Conservation (phyloP, 306 rosid genomes). For the Cotoneaster glaucophyllus region DNA sequence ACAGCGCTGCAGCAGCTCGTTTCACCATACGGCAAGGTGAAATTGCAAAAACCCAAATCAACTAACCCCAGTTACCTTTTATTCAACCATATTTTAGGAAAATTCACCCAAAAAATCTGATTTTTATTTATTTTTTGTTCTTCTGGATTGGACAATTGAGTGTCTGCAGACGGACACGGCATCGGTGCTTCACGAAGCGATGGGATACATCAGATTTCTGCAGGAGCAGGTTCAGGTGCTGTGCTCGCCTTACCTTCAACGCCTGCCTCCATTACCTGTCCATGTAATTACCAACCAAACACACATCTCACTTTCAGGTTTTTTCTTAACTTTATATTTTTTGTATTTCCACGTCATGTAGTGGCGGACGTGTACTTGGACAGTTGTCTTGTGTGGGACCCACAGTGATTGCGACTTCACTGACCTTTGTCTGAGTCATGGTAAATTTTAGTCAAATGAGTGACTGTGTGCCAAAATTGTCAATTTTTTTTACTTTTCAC, state of each 20-base stretch:
- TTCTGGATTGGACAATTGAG: conserved; percentile 1
- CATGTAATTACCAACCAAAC: conserved; percentile 29
- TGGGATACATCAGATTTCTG: conserved; percentile 82
- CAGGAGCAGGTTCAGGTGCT: conserved; percentile 89
- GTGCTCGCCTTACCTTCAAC: conserved; percentile 76
- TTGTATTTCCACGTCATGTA: background rate
- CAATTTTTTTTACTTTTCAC: background rate
- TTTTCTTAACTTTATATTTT: background rate
- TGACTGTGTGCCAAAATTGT: background rate
- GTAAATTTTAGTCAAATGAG: background rate
- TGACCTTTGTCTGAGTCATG: background rate
- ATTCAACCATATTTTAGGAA: background rate
- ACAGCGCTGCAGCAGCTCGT: conserved; percentile 79
- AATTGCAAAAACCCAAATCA: background rate
- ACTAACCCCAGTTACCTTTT: background rate
- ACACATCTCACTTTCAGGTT: background rate
- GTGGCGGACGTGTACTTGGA: background rate
- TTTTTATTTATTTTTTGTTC: no score
- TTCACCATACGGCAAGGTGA: conserved; percentile 95
- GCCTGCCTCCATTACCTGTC: conserved; percentile 26
- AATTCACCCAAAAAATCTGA: background rate
- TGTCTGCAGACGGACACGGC: conserved; percentile 81
- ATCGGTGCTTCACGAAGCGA: conserved; percentile 91
- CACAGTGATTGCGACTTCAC: background rate
- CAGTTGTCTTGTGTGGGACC: background rate